A percentile compares a stretch with the other conserved stretches of the same genome.
These are phyloP conservation scores for Ogataea thermomethanolica DNA, from an alignment of 805 yeast species.

Conservation along the genomic window DNA sequence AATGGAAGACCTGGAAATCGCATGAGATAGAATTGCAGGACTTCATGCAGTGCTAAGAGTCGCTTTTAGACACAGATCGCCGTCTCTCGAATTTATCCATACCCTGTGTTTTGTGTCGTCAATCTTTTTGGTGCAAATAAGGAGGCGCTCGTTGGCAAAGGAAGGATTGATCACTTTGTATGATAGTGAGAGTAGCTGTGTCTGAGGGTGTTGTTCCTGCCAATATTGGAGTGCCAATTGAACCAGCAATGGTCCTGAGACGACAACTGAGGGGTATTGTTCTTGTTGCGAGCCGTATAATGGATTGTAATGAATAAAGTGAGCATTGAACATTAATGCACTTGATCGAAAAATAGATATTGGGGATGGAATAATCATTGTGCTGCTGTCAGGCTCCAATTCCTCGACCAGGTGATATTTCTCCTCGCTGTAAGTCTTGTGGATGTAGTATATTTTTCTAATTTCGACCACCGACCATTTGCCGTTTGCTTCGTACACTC, in stretches of 20 bases:
- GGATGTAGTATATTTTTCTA: constrained; percentile 62
- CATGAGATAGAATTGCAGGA: constrained; percentile 22
- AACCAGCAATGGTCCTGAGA: constrained; percentile 80
- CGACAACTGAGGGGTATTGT: constrained; percentile 55
- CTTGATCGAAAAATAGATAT: constrained; percentile 59
- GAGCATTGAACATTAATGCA: constrained; percentile 78
- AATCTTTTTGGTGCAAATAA: constrained; percentile 21
- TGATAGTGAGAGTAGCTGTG: constrained; percentile 32
- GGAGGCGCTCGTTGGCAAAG: constrained; percentile 38
- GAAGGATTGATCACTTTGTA: constrained; percentile 53
- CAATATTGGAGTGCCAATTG: constrained; percentile 54
- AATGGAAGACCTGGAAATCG: constrained; percentile 43
- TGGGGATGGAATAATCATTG: constrained; percentile 36
- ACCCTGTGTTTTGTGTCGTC: constrained; percentile 17
- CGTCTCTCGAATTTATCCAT: constrained; percentile 26
- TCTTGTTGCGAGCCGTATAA: constrained; percentile 53
- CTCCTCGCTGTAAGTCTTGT: constrained; percentile 28
- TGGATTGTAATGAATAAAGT: constrained; percentile 72
- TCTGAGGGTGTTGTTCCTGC: constrained; percentile 11
- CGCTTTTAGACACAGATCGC: constrained; percentile 19
- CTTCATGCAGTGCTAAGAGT: constrained; percentile 6
- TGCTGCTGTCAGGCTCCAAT: constrained; percentile 23
- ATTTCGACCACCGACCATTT: constrained; percentile 43
- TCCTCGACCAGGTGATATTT: not conserved
- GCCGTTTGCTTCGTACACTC: constrained; percentile 38